Base-by-base conservation (phyloP, 768 basidiomycete species). In the Phanerodontia chrysosporium region DNA sequence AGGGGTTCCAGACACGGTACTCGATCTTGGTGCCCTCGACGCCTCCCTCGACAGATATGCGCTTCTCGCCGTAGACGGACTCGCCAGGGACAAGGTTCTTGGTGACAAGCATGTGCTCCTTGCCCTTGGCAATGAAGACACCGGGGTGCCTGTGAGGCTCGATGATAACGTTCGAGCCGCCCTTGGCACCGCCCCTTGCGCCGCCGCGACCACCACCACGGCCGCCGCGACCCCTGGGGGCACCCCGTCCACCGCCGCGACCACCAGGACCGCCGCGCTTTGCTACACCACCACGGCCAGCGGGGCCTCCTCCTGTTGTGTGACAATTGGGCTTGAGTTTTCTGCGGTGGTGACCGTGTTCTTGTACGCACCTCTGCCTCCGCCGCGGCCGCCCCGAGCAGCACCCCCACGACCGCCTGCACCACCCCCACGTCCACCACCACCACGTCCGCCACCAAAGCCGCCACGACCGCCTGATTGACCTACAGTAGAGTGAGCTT, bases 1-100 rank as follows among this genome's bases (percentile, higher is more conserved):
- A 99, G 49, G 97, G 97, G 78, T 99, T 99, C 97, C 97, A 99
- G 29, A 99, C 97, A 57, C 97, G 83, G 76, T 98, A 99, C 76
- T 99, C 97, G 64, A 85, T 80, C 78, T 99, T 99, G 59, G 88
- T 90, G 45, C 82, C 88, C 45, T 89, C 90, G 21, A 79, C 83
- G 45, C 80, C 85, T 21, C 76, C 77, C 14, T 95, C 92, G 68
- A 98, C 83, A 16, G 88, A 85, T 74, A 98, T 94, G 70, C 96
- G 83, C 79, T 99, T 99, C 75, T 99, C 97, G 61, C 97, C 97
- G 72, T 99, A 99, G 10, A 99, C 96, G 7, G 90, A 90, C 71
- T 98, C 97, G 48, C 97, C 97, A 1, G 97, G 97, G 42, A 92
- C 94, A 72, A 99, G 83, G 75, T 98, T 98, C 78, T 95, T 94